These are phyloP conservation scores for Mycena indigotica DNA, from an alignment of 768 basidiomycete species.

Conservation along the genomic window DNA sequence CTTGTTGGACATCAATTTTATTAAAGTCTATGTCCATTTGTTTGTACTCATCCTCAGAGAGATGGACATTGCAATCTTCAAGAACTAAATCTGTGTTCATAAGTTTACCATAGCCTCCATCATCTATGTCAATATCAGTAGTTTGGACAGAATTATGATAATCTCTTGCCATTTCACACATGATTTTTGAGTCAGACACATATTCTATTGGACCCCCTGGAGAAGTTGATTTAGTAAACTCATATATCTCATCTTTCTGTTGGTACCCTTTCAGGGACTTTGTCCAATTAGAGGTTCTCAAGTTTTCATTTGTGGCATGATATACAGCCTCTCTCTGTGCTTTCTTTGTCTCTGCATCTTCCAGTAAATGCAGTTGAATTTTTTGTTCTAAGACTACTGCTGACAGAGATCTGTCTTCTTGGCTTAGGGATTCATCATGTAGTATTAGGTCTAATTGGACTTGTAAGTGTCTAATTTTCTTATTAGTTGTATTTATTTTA, in stretches of 20 bases:
- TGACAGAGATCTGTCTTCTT: not conserved
- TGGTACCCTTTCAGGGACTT: not conserved
- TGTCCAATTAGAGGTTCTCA: not conserved
- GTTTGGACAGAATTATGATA: slow-evolving; percentile 1
- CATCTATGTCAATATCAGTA: slow-evolving; percentile 1
- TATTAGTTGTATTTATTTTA: not conserved
- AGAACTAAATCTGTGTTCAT: not conserved
- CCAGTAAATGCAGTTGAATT: not conserved
- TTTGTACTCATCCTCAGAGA: not conserved
- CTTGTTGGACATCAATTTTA: not conserved
- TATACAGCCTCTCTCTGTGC: not conserved
- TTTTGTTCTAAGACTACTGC: not conserved
- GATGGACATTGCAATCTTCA: not conserved
- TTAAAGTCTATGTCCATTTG: not conserved
- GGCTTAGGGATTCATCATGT: not conserved
- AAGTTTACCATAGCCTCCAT: not conserved
- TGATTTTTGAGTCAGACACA: not conserved
- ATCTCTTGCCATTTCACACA: slow-evolving; percentile 2
- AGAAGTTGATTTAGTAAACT: not conserved
- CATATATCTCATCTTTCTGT: not conserved
- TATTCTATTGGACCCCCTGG: not conserved
- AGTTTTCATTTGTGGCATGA: not conserved
- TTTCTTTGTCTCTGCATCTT: not conserved
- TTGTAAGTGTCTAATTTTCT: not conserved
- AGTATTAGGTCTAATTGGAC: not conserved